A percentile compares a stretch with the other conserved stretches of the same genome.
These are phyloP conservation scores for Penicillium longicatenatum DNA, from an alignment of 495 filamentous ascomycete genomes.

Conservation along the genomic window DNA sequence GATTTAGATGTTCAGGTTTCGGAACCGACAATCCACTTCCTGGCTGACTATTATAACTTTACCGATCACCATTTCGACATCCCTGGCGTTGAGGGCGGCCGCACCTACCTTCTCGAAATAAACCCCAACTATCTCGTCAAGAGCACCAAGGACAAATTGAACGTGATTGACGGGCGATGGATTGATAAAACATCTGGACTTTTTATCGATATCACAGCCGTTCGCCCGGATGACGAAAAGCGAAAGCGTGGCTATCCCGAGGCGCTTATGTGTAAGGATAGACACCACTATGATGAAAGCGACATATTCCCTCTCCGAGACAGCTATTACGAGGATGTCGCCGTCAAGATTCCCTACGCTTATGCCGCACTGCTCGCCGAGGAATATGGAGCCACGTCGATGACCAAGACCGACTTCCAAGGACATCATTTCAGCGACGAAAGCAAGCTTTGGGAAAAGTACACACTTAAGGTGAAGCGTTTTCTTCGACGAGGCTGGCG, in stretches of 20 bases:
- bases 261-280: conserved; percentile 59
- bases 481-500: conserved; percentile 19
- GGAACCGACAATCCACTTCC: conserved; percentile 55
- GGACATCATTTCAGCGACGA: conserved; percentile 46
- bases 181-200: conserved; percentile 62
- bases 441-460: conserved; percentile 36
- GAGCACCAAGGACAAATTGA: conserved; percentile 45
- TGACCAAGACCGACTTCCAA: conserved; percentile 64
- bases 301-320: conserved; percentile 81
- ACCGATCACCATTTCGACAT: conserved; percentile 58
- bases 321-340: conserved; percentile 74
- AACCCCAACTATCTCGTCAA: conserved; percentile 59
- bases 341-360: conserved; percentile 73
- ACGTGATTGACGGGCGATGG: conserved; percentile 64
- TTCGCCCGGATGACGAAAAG: conserved; percentile 47
- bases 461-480: conserved; percentile 19
- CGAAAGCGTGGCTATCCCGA: conserved; percentile 36
- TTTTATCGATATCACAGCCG: conserved; percentile 65
- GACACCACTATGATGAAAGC: conserved; percentile 55
- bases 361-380: conserved; percentile 71
- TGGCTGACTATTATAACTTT: conserved; percentile 64
- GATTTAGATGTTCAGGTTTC: conserved; percentile 64
- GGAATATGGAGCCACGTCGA: conserved; percentile 70
- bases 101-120: conserved; percentile 59
- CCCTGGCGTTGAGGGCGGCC: conserved; percentile 39